Evolutionary conservation across 2,329 filamentous ascomycete species (phyloP).

Genomic region (Stagonosporopsis chrysanthemi): DNA sequence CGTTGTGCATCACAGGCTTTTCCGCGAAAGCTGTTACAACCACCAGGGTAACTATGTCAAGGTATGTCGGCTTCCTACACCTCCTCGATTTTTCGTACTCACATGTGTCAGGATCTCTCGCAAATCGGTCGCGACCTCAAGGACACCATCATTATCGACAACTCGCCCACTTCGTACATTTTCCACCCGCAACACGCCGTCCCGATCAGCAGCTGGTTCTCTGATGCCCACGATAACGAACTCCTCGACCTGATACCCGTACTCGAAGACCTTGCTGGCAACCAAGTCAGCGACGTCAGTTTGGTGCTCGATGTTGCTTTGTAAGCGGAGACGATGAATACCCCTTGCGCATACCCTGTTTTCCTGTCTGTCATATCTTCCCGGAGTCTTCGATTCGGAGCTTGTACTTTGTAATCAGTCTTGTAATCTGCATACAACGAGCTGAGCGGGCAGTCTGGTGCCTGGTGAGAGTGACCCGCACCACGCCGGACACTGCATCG

Average conservation of each 20-base stretch:
- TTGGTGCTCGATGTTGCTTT: conserved; percentile 89
- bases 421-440: conserved; percentile 47
- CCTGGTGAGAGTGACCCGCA: background rate
- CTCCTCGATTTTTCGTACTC: conserved; percentile 1
- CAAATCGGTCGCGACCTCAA: conserved; percentile 94
- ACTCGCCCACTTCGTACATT: conserved; percentile 98
- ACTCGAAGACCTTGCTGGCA: conserved; percentile 90
- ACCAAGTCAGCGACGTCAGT: conserved; percentile 93
- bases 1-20: conserved; percentile 93
- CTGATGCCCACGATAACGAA: conserved; percentile 98
- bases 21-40: conserved; percentile 98
- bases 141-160: conserved; percentile 99
- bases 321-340: conserved; percentile 52
- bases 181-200: conserved; percentile 99
- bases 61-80: conserved; percentile 45
- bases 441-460: conserved; percentile 6
- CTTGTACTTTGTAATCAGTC: conserved; percentile 50
- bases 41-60: conserved; percentile 99
- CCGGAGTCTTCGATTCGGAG: conserved; percentile 32
- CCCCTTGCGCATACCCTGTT: conserved; percentile 35
- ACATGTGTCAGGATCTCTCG: conserved; percentile 73
- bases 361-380: conserved; percentile 31
- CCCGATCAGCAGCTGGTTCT: conserved; percentile 99
- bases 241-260: conserved; percentile 96
- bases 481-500: background rate